A percentile compares a stretch with the other conserved stretches of the same genome.
Evolutionary conservation across 2,329 filamentous ascomycete genomes (phyloP).

Genomic region (Colletotrichum falcatum): DNA sequence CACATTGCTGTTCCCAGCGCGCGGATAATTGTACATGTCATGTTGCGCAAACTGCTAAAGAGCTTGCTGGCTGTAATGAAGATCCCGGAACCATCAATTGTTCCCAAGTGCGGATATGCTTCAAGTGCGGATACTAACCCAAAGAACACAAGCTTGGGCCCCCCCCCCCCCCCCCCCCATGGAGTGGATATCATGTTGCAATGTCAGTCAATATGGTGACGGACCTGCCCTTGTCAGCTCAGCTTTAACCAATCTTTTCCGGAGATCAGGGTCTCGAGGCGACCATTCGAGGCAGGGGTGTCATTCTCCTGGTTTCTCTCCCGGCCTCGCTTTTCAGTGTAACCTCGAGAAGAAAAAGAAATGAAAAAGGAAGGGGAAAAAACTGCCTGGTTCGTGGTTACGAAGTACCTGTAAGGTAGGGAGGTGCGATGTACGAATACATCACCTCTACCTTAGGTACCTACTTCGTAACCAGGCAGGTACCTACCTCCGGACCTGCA

Average conservation of each 20-base stretch:
- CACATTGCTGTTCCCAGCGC: not conserved
- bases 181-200: slow-evolving; percentile 24
- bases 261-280: slow-evolving; percentile 33
- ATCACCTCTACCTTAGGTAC: not conserved
- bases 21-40: not conserved
- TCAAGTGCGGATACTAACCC: not conserved
- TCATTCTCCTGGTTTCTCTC: too few species aligned
- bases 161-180: too few species aligned
- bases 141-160: slow-evolving; percentile 9
- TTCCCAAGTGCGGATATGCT: slow-evolving; percentile 1
- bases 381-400: too few species aligned
- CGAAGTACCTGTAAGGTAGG: too few species aligned
- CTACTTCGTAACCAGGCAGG: too few species aligned
- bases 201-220: slow-evolving; percentile 3
- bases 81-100: slow-evolving; percentile 12
- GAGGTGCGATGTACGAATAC: too few species aligned
- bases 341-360: slow-evolving; percentile 10
- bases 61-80: slow-evolving; percentile 13
- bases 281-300: slow-evolving; percentile 24
- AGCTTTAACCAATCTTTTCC: slow-evolving; percentile 1
- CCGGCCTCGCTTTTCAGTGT: slow-evolving; percentile 11
- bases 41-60: slow-evolving; percentile 26
- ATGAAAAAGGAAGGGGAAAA: too few species aligned
- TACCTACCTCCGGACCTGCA: slow-evolving; percentile 16
- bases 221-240: slow-evolving; percentile 13